Conservation (phyloP, 2,329 filamentous ascomycete species). For the Microcyclospora tardicrescens region DNA sequence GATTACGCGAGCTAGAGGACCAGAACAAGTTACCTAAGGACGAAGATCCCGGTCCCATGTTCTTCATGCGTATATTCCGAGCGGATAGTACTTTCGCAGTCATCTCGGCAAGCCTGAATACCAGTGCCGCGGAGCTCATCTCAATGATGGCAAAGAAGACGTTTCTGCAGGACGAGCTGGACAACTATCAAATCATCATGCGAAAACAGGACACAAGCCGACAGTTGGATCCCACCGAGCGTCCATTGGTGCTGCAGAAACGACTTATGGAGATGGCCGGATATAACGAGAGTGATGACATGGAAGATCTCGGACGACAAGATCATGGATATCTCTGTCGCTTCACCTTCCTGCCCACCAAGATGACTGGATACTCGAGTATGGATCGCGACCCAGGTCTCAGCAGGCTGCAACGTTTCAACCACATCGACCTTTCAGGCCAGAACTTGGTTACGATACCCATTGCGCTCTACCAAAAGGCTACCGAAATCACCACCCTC, state of each 20-base stretch:
- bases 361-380: conserved; percentile 64
- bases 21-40: conserved; percentile 48
- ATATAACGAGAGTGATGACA: conserved; percentile 70
- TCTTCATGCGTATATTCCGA: conserved; percentile 91
- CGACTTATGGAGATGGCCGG: conserved; percentile 80
- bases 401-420: conserved; percentile 76
- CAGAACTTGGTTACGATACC: conserved; percentile 90
- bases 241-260: conserved; percentile 85
- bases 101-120: conserved; percentile 68
- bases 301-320: conserved; percentile 89
- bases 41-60: conserved; percentile 63
- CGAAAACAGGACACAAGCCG: conserved; percentile 82
- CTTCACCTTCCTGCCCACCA: conserved; percentile 84
- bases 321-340: conserved; percentile 95
- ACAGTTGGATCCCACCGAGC: conserved; percentile 64
- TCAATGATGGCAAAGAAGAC: conserved; percentile 90
- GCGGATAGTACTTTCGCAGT: conserved; percentile 91
- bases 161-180: conserved; percentile 74
- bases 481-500: conserved; percentile 82
- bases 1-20: conserved; percentile 55
- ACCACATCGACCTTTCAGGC: conserved; percentile 81
- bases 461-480: conserved; percentile 83
- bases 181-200: conserved; percentile 92
- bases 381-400: conserved; percentile 67
- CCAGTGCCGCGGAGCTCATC: conserved; percentile 76